Base-by-base conservation (phyloP, 345 rosid genomes). In the Boechera retrofracta region DNA sequence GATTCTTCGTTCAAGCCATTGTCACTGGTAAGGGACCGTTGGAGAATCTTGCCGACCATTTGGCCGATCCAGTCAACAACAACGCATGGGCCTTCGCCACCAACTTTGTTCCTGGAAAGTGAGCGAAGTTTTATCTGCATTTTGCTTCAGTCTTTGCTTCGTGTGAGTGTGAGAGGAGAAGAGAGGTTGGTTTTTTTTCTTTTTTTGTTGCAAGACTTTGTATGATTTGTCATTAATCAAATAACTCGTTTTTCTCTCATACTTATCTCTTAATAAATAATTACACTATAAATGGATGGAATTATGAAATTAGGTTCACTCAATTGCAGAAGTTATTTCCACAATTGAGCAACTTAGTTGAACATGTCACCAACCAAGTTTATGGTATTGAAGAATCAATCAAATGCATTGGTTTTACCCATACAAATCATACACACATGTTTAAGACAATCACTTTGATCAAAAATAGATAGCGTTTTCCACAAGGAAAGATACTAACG, bases 61-160 rank as follows among this genome's bases (percentile, higher is more conserved):
- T 87, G 54, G 80, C 85, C 2, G 84, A 83, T 53, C 87, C 89
- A 38, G 85, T 77, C 7, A 82, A 75, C 85, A 84, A 85, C 85
- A 82, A 84, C 32, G 89, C 86, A 4, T 83, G 83, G 88, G 84
- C 86, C 49, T 83, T 73, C 49, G 88, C 91, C 18, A 86, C 87
- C 68, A 86, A 86, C 82, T 80, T 84, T 32, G 88, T 75, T 31
- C 87, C 87, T 21, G 88, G 87, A 56, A 84, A 88, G 72, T 84
- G 79, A 84, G 77, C 11, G 7, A 56, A 10, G 12, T 61, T 24
- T 52, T 70, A 70, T 77, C 28, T 54, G 58, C 62, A 10, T 16
- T 77, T 77, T 71, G 76, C 15, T 77, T 77, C 72, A 26, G 65
- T 64, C 47, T 64, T 77, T 71, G 76, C 6, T 64, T 77, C 61